Evolutionary conservation across 169 alveolate species (phyloP).

Genomic region (Plasmodium yoelii): DNA sequence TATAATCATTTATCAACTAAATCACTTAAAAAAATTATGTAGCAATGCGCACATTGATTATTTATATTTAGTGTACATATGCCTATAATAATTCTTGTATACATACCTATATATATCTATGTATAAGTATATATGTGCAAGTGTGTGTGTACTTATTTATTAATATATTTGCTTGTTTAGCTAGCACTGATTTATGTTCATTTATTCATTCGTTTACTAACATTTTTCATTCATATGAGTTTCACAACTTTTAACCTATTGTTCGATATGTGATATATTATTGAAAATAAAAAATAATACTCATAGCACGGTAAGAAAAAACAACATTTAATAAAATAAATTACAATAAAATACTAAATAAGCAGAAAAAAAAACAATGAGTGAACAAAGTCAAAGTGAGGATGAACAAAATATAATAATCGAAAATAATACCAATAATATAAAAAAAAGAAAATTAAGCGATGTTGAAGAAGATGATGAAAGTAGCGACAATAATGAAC

Average conservation of each 20-base stretch:
- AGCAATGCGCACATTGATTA: too few relatives aligned
- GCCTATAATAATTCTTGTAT: background rate
- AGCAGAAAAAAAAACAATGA: background rate
- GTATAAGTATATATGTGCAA: background rate
- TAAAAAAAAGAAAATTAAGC: slow-evolving; percentile 6
- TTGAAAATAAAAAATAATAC: too few relatives aligned
- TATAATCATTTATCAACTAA: too few relatives aligned
- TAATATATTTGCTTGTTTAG: too few relatives aligned
- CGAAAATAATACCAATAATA: slow-evolving; percentile 10
- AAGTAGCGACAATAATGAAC: slow-evolving; percentile 2
- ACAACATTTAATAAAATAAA: too few relatives aligned
- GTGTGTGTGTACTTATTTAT: background rate
- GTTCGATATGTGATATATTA: too few relatives aligned
- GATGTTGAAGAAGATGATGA: background rate
- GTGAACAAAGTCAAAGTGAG: background rate
- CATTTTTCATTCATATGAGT: too few relatives aligned
- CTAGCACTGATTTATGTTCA: too few relatives aligned
- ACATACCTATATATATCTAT: background rate
- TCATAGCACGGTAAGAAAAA: too few relatives aligned
- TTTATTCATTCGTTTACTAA: too few relatives aligned
- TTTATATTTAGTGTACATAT: background rate
- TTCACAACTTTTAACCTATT: too few relatives aligned
- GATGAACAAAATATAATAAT: slow-evolving; percentile 28
- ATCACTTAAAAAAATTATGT: too few relatives aligned
- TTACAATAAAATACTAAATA: background rate